Percentiles rank a stretch among this genome's conserved stretches.
These are phyloP conservation scores for Smithsoniella earleae DNA, from an alignment of 163 green algal genomes.

Conservation along the genomic window DNA sequence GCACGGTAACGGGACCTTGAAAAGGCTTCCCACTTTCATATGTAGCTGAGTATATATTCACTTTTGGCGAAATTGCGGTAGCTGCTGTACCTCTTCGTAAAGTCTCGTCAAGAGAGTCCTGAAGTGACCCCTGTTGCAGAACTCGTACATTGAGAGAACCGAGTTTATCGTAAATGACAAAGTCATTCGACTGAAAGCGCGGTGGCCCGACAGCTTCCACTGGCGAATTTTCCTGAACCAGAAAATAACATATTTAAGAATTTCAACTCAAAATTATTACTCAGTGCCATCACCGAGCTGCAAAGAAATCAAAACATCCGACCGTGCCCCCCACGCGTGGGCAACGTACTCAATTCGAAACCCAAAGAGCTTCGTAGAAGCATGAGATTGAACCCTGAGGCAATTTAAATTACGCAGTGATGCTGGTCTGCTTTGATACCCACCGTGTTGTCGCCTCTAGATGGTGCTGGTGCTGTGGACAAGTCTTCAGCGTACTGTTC, in stretches of 20 bases:
- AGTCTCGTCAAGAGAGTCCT: background rate
- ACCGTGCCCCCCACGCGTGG: too few species aligned
- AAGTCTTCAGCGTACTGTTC: background rate
- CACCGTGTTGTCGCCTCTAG: too few species aligned
- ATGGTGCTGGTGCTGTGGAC: too few species aligned
- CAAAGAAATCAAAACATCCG: too few species aligned
- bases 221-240: conserved; percentile 24
- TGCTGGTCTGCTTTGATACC: too few species aligned
- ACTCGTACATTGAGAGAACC: conserved; percentile 2
- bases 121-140: conserved; percentile 14
- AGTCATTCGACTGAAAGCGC: conserved; percentile 10
- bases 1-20: conserved; percentile 11
- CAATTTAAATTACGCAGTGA: too few species aligned
- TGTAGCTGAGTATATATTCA: conserved; percentile 23
- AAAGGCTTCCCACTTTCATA: conserved; percentile 23
- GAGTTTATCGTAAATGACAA: conserved; percentile 24
- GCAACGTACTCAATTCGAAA: too few species aligned
- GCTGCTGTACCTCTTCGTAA: background rate
- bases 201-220: conserved; percentile 4
- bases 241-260: too few species aligned
- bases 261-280: too few species aligned
- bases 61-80: background rate
- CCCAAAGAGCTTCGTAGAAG: too few species aligned
- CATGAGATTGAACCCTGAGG: too few species aligned
- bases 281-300: too few species aligned